These are phyloP conservation scores for Starmerella ratchasimensis DNA, from an alignment of 805 yeast genomes.

Conservation along the genomic window DNA sequence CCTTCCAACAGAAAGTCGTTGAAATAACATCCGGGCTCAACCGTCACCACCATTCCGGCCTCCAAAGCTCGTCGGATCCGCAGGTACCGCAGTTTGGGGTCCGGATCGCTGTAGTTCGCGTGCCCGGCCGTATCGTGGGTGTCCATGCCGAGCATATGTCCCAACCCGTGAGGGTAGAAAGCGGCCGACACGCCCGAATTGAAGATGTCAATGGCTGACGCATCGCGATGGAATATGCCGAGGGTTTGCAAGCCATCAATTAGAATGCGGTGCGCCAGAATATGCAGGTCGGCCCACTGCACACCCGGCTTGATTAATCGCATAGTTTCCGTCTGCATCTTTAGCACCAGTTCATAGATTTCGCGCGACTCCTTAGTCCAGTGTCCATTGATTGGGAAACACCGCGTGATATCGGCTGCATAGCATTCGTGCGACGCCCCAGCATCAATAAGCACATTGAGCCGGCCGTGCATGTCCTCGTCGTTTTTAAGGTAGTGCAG, in stretches of 20 bases:
- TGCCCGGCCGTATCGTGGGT: conserved; percentile 92
- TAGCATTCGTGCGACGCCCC: conserved; percentile 96
- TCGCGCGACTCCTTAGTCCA: conserved; percentile 81
- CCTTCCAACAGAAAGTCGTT: conserved; percentile 60
- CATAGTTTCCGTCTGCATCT: conserved; percentile 71
- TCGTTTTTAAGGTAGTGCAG: conserved; percentile 82
- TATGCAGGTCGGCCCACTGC: conserved; percentile 72
- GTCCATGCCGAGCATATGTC: conserved; percentile 87
- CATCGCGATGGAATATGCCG: conserved; percentile 52
- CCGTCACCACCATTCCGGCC: conserved; percentile 75
- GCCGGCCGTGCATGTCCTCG: conserved; percentile 41
- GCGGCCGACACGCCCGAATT: conserved; percentile 57
- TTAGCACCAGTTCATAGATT: conserved; percentile 62
- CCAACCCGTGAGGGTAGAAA: conserved; percentile 92
- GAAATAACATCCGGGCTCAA: conserved; percentile 92
- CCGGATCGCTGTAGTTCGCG: conserved; percentile 72
- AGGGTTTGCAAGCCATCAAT: conserved; percentile 55
- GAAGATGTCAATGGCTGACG: conserved; percentile 50
- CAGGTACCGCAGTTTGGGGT: conserved; percentile 61
- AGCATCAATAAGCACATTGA: conserved; percentile 75
- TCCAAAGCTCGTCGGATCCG: conserved; percentile 64
- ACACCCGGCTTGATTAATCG: conserved; percentile 66
- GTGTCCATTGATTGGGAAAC: conserved; percentile 82
- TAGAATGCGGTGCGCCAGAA: conserved; percentile 63
- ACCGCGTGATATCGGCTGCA: conserved; percentile 87